Percentiles rank a stretch among this genome's conserved stretches.
These are phyloP conservation scores for Ceratocystis lukuohia DNA, from an alignment of 2,329 filamentous ascomycete genomes.

Conservation along the genomic window DNA sequence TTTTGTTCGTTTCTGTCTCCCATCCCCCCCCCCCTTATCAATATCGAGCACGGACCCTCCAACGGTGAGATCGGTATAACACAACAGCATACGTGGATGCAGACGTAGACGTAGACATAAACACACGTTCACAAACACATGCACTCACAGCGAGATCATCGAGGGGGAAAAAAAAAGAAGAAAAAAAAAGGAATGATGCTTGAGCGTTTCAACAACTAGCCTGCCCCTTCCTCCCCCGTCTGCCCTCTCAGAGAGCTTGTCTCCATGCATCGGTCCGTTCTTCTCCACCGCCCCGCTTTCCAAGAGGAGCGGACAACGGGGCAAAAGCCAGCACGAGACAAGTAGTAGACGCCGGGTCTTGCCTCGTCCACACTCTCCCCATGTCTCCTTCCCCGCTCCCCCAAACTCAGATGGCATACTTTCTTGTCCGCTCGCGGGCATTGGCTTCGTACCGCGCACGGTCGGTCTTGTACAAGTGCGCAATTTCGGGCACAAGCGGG, in stretches of 20 bases:
- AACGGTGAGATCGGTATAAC: too few relatives aligned
- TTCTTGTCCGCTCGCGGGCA: slow-evolving; percentile 94
- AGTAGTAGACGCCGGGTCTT: not conserved
- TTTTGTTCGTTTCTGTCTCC: too few relatives aligned
- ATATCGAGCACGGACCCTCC: too few relatives aligned
- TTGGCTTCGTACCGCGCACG: slow-evolving; percentile 90
- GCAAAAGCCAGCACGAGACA: not conserved
- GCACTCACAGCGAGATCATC: too few relatives aligned
- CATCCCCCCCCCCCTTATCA: too few relatives aligned
- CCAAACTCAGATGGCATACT: slow-evolving; percentile 72
- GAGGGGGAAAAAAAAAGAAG: not conserved
- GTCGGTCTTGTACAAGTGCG: slow-evolving; percentile 99
- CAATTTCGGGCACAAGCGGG: slow-evolving; percentile 95
- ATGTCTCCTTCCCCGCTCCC: not conserved
- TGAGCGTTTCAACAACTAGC: slow-evolving; percentile 3
- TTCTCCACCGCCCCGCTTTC: not conserved
- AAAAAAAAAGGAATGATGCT: slow-evolving; percentile 1
- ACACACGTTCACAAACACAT: too few relatives aligned
- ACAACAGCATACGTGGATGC: too few relatives aligned
- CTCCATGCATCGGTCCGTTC: not conserved
- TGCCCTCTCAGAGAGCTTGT: not conserved
- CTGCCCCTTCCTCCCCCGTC: not conserved
- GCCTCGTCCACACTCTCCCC: not conserved
- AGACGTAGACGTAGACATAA: too few relatives aligned
- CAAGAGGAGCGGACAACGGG: not conserved